Evolutionary conservation across 257 asterid genomes (phyloP).

Genomic region (Penstemon eatonii): DNA sequence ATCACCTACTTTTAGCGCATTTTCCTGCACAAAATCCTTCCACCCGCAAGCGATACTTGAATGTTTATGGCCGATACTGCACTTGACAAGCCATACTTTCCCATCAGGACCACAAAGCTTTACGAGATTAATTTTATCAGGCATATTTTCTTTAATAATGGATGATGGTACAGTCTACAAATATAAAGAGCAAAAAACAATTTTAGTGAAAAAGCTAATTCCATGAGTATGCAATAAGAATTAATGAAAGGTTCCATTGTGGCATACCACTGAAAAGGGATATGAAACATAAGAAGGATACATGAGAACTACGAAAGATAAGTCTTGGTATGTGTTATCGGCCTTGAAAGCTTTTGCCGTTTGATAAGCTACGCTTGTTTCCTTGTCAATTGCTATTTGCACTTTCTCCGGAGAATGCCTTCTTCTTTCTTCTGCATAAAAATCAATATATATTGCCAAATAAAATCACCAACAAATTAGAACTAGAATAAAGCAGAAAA

Average conservation of each 20-base stretch:
- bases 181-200: not conserved
- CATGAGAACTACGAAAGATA: slow-evolving; percentile 21
- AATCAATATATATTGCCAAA: too few species aligned
- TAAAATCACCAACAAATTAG: too few species aligned
- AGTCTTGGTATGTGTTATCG: not conserved
- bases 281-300: slow-evolving; percentile 13
- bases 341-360: slow-evolving; percentile 20
- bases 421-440: not conserved
- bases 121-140: not conserved
- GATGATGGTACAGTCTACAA: slow-evolving; percentile 20
- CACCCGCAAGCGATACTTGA: not conserved
- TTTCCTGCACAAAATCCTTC: slow-evolving; percentile 30
- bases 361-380: slow-evolving; percentile 3
- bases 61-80: not conserved
- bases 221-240: not conserved
- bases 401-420: not conserved
- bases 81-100: slow-evolving; percentile 13
- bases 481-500: too few species aligned
- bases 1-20: slow-evolving; percentile 23
- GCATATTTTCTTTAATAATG: slow-evolving; percentile 9
- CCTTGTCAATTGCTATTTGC: not conserved
- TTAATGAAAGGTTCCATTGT: not conserved
- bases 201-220: not conserved
- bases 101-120: not conserved
- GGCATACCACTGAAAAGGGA: not conserved